Evolutionary conservation across 2,329 filamentous ascomycete species (phyloP).

Genomic region (Monilinia vaccinii-corymbosi): DNA sequence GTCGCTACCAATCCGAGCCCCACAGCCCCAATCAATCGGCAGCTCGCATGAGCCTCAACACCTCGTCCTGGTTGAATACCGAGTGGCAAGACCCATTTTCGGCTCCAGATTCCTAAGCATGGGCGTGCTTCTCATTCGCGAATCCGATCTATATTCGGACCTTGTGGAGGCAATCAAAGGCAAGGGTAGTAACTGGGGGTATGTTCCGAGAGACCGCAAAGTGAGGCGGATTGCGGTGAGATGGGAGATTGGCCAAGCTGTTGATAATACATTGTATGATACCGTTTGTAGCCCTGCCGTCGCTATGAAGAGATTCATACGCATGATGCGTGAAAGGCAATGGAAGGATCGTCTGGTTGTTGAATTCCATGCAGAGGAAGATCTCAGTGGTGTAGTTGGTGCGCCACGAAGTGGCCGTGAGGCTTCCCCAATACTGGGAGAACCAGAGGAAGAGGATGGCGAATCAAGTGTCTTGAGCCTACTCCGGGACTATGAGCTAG

Average conservation of each 20-base stretch:
- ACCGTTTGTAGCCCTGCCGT: neutral
- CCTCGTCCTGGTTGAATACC: neutral
- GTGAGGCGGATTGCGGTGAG: neutral
- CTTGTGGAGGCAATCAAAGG: neutral
- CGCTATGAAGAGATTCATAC: neutral
- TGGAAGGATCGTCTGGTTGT: neutral
- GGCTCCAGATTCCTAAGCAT: neutral
- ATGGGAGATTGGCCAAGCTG: neutral
- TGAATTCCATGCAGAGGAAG: neutral
- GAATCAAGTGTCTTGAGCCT: neutral
- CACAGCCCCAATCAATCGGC: neutral
- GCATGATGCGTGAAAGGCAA: neutral
- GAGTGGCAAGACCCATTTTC: neutral
- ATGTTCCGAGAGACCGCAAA: neutral
- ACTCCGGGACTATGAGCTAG: neutral
- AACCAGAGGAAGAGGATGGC: too few relatives aligned
- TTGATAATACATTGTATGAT: neutral
- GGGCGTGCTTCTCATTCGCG: neutral
- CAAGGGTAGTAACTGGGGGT: neutral
- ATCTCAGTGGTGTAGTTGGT: neutral
- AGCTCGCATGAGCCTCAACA: neutral
- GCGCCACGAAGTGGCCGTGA: neutral
- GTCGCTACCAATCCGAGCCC: neutral
- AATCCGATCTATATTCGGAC: neutral
- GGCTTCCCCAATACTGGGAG: neutral